Conservation (phyloP, 2,329 filamentous ascomycete genomes). For the Neofusicoccum sp. region DNA sequence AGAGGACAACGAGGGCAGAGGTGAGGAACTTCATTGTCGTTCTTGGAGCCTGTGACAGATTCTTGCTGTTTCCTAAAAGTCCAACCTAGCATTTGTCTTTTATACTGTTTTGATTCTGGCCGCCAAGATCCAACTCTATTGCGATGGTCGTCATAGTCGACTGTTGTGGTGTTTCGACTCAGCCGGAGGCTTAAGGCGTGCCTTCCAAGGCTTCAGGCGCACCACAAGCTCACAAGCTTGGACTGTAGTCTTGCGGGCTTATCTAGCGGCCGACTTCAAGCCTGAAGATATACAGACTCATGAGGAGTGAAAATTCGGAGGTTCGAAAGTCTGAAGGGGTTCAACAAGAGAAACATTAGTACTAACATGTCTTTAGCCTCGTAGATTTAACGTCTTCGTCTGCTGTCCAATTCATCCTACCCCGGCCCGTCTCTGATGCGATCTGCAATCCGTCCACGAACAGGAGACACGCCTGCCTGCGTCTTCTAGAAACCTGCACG, state of each 20-base stretch:
- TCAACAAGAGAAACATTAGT: too few relatives aligned
- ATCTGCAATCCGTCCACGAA: too few relatives aligned
- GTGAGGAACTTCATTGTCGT: conserved; percentile 5
- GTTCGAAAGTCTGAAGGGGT: too few relatives aligned
- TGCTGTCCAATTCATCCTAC: too few relatives aligned
- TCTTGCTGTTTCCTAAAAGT: not conserved
- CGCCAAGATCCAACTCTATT: not conserved
- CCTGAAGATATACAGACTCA: not conserved
- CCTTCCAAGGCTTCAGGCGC: not conserved
- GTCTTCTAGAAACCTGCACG: too few relatives aligned
- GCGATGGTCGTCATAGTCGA: not conserved
- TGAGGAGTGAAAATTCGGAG: too few relatives aligned
- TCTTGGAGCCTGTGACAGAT: not conserved
- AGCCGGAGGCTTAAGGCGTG: not conserved
- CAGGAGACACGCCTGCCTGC: too few relatives aligned
- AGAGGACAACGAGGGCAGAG: not conserved
- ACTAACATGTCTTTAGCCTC: too few relatives aligned
- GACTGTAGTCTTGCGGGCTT: not conserved
- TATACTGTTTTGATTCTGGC: not conserved
- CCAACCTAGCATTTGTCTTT: not conserved
- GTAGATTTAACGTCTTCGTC: too few relatives aligned
- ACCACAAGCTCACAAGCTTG: not conserved
- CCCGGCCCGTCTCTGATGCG: too few relatives aligned
- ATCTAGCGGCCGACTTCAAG: not conserved
- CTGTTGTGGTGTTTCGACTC: conserved; percentile 1